These are phyloP conservation scores for Tilletia setariae DNA, from an alignment of 1,284 basidiomycete genomes.

Conservation along the genomic window DNA sequence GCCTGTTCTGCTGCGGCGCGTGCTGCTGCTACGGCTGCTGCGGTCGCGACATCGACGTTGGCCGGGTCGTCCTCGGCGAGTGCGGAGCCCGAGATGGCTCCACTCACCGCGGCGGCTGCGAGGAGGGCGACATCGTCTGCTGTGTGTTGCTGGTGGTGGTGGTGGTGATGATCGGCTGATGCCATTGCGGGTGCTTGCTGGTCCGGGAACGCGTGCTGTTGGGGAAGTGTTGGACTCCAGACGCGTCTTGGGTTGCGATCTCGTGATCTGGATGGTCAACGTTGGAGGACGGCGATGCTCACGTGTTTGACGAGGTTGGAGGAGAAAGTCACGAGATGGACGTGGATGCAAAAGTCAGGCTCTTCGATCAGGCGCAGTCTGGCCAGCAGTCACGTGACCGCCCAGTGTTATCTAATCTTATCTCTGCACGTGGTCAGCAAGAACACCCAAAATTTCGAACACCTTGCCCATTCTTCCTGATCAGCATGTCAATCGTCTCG, in stretches of 20 bases:
- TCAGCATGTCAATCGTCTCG: too few relatives aligned
- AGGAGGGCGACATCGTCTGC: slow-evolving; percentile 10
- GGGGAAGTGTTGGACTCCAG: neutral
- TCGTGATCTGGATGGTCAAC: neutral
- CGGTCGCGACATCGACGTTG: neutral
- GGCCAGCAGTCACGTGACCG: too few relatives aligned
- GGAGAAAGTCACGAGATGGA: too few relatives aligned
- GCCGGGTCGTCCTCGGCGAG: neutral
- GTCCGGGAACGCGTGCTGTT: too few relatives aligned
- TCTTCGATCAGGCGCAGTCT: too few relatives aligned
- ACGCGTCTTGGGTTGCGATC: neutral
- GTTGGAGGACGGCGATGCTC: neutral
- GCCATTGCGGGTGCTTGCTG: neutral
- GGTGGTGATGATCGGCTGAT: neutral
- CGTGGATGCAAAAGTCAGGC: too few relatives aligned
- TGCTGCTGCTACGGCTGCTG: slow-evolving; percentile 2
- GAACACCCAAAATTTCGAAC: too few relatives aligned
- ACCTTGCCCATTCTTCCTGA: too few relatives aligned
- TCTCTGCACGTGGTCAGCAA: too few relatives aligned
- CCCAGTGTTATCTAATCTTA: too few relatives aligned
- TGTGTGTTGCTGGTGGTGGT: neutral
- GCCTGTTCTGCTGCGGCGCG: neutral
- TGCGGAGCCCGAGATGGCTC: slow-evolving; percentile 8
- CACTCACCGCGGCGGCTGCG: slow-evolving; percentile 11
- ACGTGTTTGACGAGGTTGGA: too few relatives aligned